Percentiles rank a stretch among this genome's conserved stretches.
Conservation (phyloP, 345 rosid species). For the Dovyalis caffra region DNA sequence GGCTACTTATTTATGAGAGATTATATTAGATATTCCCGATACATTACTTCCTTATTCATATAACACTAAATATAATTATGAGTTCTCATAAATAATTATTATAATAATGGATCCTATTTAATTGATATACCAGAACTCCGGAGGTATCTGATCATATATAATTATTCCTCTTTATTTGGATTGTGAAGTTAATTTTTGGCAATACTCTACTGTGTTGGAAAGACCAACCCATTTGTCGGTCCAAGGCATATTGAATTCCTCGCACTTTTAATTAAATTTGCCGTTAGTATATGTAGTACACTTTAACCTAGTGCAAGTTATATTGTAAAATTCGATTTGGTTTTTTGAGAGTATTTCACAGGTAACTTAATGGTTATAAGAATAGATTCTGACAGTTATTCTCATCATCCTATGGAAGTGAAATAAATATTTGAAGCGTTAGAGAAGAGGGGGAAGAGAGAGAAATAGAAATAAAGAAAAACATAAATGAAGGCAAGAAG, state of each 20-base stretch:
- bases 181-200: no score
- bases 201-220: not conserved
- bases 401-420: not conserved
- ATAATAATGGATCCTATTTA: no score
- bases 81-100: no score
- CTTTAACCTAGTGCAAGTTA: not conserved
- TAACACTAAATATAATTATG: no score
- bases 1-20: no score
- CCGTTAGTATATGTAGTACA: not conserved
- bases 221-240: not conserved
- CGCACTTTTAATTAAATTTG: not conserved
- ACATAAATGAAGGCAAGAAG: slow-evolving; percentile 42
- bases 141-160: no score
- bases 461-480: slow-evolving; percentile 2
- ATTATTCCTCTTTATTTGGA: no score
- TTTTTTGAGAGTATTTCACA: not conserved
- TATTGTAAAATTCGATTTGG: no score
- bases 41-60: no score
- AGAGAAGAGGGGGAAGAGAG: not conserved
- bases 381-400: slow-evolving; percentile 14
- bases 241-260: no score
- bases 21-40: no score
- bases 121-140: no score
- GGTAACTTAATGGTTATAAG: not conserved
- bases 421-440: not conserved